These are phyloP conservation scores for Clathrospora elynae DNA, from an alignment of 2,329 filamentous ascomycete genomes.

Conservation along the genomic window DNA sequence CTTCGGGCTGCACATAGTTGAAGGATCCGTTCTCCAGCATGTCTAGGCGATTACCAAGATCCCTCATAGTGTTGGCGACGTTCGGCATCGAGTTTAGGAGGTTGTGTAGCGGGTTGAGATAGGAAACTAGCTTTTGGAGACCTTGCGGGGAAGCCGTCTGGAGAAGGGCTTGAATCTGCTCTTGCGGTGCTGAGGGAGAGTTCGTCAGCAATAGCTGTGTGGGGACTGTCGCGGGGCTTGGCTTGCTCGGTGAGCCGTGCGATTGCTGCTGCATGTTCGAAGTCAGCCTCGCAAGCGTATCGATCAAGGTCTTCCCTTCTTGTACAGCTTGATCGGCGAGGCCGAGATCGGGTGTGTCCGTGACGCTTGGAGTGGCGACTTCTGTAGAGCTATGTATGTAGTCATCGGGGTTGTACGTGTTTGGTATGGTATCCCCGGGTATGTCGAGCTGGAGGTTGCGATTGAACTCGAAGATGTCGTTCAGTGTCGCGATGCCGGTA, in stretches of 20 bases:
- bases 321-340: constrained; percentile 43
- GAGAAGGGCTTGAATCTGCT: constrained; percentile 40
- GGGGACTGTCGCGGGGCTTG: constrained; percentile 25
- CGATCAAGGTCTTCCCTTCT: constrained; percentile 44
- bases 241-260: constrained; percentile 17
- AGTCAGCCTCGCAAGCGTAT: constrained; percentile 34
- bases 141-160: constrained; percentile 40
- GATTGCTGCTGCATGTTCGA: constrained; percentile 31
- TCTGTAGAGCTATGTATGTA: constrained; percentile 54
- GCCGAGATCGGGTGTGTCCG: constrained; percentile 49
- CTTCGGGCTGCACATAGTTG: constrained; percentile 68
- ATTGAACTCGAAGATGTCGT: constrained; percentile 39
- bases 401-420: constrained; percentile 48
- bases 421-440: constrained; percentile 43
- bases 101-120: constrained; percentile 45
- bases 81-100: constrained; percentile 48
- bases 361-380: constrained; percentile 53
- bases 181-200: constrained; percentile 34
- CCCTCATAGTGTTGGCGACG: constrained; percentile 57
- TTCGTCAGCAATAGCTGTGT: constrained; percentile 33
- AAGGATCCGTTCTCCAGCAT: constrained; percentile 73
- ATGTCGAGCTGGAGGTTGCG: constrained; percentile 41
- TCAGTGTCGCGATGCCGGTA: constrained; percentile 26
- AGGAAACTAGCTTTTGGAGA: constrained; percentile 43
- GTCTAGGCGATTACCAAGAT: constrained; percentile 69